Evolutionary conservation across 2,329 filamentous ascomycete genomes (phyloP).

Genomic region (Colletotrichum lupini): DNA sequence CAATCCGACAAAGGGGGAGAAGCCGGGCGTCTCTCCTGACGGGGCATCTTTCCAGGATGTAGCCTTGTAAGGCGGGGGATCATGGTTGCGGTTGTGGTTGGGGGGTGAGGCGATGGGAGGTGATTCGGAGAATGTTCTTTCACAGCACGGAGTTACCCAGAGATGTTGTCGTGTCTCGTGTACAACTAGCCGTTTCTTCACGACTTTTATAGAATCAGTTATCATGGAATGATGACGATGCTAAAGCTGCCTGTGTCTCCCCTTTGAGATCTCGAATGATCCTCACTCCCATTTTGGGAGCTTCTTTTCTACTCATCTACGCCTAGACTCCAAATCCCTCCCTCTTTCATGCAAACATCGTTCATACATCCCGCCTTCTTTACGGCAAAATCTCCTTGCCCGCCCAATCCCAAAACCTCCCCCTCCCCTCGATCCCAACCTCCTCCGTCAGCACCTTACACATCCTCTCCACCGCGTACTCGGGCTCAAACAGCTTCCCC

Average conservation of each 20-base stretch:
- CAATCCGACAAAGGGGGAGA: slow-evolving; percentile 46
- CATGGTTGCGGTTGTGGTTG: not conserved
- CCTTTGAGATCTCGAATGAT: not conserved
- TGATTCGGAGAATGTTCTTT: slow-evolving; percentile 5
- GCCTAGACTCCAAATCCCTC: too few species aligned
- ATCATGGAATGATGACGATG: not conserved
- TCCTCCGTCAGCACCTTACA: slow-evolving; percentile 65
- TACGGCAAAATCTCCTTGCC: slow-evolving; percentile 71
- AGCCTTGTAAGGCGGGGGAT: slow-evolving; percentile 56
- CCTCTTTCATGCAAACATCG: not conserved
- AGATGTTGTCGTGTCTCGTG: slow-evolving; percentile 21
- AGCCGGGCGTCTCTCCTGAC: slow-evolving; percentile 61
- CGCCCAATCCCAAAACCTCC: slow-evolving; percentile 77
- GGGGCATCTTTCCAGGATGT: slow-evolving; percentile 73
- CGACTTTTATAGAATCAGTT: slow-evolving; percentile 20
- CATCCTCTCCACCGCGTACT: slow-evolving; percentile 74
- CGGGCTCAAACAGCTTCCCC: slow-evolving; percentile 72
- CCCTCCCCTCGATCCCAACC: slow-evolving; percentile 63
- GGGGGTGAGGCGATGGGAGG: not conserved
- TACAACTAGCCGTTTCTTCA: slow-evolving; percentile 26
- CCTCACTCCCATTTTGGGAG: not conserved
- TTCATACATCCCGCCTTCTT: slow-evolving; percentile 29
- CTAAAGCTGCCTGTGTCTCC: not conserved
- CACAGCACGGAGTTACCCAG: slow-evolving; percentile 29
- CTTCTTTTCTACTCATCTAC: not conserved